Evolutionary conservation across 2,329 filamentous ascomycete genomes (phyloP), one percentile per base, ranked within the genome.

Genomic region (Emergomyces orientalis): DNA sequence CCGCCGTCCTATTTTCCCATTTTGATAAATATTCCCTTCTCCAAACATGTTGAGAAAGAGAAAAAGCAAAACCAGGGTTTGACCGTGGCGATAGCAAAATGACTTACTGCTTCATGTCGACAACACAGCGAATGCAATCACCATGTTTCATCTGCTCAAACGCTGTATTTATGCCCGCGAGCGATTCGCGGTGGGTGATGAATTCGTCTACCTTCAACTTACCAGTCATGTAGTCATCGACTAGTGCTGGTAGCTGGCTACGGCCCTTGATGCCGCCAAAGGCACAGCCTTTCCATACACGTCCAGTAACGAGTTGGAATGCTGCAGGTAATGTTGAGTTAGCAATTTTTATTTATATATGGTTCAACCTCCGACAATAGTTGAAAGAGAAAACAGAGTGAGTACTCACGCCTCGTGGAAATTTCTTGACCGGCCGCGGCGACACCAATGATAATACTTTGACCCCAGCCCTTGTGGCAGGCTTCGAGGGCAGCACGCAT

Each of bases 261-360:
- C 94, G 92, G 70, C 94, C 94, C 84, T 97, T 99, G 83, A 99
- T 92, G 71, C 94, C 94, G 69, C 94, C 94, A 73, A 99, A 99
- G 22, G 94, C 94, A 75, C 93, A 97, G 62, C 94, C 94, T 81
- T 90, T 96, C 94, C 94, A 99, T 65, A 96, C 89, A 75, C 94
- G 91, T 65, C 94, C 94, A 54, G 94, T 99, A 70, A 99, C 94
- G 66, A 99, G 86, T 82, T 97, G 94, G 88, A 99, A 99, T 75
- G 94, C 90, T 95, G 27, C 7, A 37, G 43, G 62, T 65, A 14
- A 43, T 19, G 1, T 45, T n/a, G 11, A 25, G 37, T 58, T 45
- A 58, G 37, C 2, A 2, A 30, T 58, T 41, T 49, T 13, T 11
- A 2, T 25, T 25, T 49, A 49, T 49, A 22, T 25, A 13, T 49